Conservation (phyloP, 2,329 filamentous ascomycete species). For the Aspergillus aculeatus region DNA sequence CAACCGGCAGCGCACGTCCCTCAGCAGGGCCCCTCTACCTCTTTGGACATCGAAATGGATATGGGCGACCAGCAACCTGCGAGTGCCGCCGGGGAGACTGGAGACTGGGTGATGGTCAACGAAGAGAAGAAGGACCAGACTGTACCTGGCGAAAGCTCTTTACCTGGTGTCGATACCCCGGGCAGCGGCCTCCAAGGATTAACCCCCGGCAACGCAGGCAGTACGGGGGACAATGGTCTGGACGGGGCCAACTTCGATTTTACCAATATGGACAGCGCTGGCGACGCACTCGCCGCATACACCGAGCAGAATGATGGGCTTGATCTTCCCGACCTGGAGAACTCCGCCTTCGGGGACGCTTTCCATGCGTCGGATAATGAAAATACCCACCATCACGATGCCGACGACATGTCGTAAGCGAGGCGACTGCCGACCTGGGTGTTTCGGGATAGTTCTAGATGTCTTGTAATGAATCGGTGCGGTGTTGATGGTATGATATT, state of each 20-base stretch:
- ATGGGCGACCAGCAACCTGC: slow-evolving; percentile 51
- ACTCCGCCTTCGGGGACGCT: slow-evolving; percentile 80
- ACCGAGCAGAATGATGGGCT: slow-evolving; percentile 57
- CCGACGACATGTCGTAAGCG: slow-evolving; percentile 40
- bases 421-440: slow-evolving; percentile 1
- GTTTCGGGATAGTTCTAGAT: slow-evolving; percentile 14
- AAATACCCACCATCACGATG: slow-evolving; percentile 40
- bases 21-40: slow-evolving; percentile 11
- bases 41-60: slow-evolving; percentile 46
- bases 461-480: slow-evolving; percentile 13
- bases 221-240: slow-evolving; percentile 30
- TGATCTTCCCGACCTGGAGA: slow-evolving; percentile 65
- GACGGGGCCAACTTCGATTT: slow-evolving; percentile 45
- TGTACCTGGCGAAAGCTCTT: slow-evolving; percentile 8
- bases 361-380: slow-evolving; percentile 62
- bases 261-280: slow-evolving; percentile 62
- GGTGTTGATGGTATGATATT: slow-evolving; percentile 19
- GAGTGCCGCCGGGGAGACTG: slow-evolving; percentile 50
- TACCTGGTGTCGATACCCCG: slow-evolving; percentile 17
- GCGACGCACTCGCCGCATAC: slow-evolving; percentile 68
- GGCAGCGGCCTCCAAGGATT: slow-evolving; percentile 27
- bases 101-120: slow-evolving; percentile 74
- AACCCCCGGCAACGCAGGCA: slow-evolving; percentile 22
- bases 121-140: slow-evolving; percentile 53
- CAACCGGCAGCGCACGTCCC: slow-evolving; percentile 20